Evolutionary conservation across 176 grass and related monocot genomes (phyloP).

Genomic region (Oryza australiensis): DNA sequence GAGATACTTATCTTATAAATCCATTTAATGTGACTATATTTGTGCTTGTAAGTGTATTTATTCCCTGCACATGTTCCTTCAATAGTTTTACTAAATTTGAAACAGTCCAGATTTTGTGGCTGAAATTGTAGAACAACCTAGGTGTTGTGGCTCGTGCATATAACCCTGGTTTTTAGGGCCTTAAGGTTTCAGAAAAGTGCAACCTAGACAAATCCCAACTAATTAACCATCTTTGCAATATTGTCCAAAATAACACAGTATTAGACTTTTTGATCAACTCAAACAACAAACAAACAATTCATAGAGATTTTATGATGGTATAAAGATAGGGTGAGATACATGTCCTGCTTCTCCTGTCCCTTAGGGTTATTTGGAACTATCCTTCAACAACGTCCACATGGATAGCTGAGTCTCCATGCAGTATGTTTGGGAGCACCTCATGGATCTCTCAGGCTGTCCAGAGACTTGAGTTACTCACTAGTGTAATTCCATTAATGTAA

Average conservation of each 20-base stretch:
- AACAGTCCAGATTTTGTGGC: not conserved
- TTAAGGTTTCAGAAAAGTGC: not conserved
- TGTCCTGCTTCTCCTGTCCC: not conserved
- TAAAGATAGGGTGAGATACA: not conserved
- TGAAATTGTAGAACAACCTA: not conserved
- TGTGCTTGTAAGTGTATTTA: slow-evolving; percentile 69
- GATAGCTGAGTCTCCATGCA: not conserved
- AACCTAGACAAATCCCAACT: not conserved
- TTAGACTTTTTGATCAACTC: not conserved
- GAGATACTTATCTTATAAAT: slow-evolving; percentile 82
- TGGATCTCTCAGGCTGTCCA: not conserved
- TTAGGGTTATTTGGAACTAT: not conserved
- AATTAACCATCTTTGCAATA: not conserved
- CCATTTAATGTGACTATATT: slow-evolving; percentile 75
- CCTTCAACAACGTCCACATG: not conserved
- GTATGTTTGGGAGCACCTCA: not conserved
- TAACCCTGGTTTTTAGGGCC: not conserved
- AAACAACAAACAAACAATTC: not conserved
- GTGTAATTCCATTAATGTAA: not conserved
- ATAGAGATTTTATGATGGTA: not conserved
- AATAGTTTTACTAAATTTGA: not conserved
- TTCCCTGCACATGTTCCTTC: slow-evolving; percentile 30
- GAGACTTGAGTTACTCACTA: not conserved
- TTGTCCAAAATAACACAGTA: not conserved
- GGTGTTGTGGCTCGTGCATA: not conserved